phyloP scores from a whole-genome alignment of 345 rosid genomes.

The Citrus reticulata region DNA sequence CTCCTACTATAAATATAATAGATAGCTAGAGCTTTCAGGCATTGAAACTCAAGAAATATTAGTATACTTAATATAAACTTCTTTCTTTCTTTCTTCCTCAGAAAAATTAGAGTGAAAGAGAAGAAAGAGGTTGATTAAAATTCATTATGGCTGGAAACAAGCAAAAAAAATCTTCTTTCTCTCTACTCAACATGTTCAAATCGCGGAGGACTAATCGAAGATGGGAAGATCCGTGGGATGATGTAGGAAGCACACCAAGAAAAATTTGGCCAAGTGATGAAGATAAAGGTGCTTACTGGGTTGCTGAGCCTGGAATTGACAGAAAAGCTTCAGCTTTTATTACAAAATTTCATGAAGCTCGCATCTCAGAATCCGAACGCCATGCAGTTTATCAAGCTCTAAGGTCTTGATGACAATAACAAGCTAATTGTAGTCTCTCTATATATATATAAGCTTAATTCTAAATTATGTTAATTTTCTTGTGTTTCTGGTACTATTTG shows the following conservation, averaged over 20 bases:
- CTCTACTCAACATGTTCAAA: conserved; percentile 38
- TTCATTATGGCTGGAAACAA: conserved; percentile 32
- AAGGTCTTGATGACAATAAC: not conserved
- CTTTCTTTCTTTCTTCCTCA: not conserved
- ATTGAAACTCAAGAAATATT: not conserved
- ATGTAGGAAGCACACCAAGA: conserved; percentile 5
- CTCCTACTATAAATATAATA: not conserved
- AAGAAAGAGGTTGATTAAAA: too few relatives aligned
- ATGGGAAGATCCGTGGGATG: conserved; percentile 14
- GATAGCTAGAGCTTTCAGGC: not conserved
- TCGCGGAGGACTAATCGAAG: conserved; percentile 23
- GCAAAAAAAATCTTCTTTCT: conserved; percentile 24
- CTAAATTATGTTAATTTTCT: too few relatives aligned
- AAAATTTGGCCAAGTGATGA: conserved; percentile 34
- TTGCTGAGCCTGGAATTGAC: conserved; percentile 48
- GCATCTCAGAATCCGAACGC: conserved; percentile 39
- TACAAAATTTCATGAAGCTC: conserved; percentile 45
- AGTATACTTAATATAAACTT: not conserved
- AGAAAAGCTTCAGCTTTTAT: conserved; percentile 47
- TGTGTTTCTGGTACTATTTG: not conserved
- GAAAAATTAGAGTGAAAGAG: not conserved
- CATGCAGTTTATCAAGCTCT: conserved; percentile 20
- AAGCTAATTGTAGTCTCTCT: not conserved
- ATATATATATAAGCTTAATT: too few relatives aligned
- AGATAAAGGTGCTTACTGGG: conserved; percentile 27